phyloP scores from a whole-genome alignment of 106 monocot genomes.

The Xerophyta viscosa region DNA sequence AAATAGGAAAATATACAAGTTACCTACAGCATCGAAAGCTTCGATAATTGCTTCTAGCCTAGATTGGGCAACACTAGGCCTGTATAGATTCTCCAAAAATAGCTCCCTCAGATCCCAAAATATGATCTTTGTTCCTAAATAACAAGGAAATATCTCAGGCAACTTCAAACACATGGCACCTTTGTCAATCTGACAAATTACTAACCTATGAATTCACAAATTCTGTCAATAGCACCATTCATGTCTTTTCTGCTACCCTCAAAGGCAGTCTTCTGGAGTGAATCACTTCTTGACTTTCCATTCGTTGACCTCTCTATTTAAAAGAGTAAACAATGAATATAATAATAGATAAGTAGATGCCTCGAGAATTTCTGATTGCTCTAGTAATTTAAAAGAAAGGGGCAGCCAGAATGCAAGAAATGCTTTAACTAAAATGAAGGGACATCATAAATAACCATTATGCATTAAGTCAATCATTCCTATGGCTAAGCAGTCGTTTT shows the following conservation, averaged over 20 bases:
- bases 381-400: too few species aligned
- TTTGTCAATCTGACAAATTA: too few species aligned
- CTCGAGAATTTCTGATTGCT: too few species aligned
- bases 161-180: too few species aligned
- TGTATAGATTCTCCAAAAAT: slow-evolving; percentile 86
- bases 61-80: slow-evolving; percentile 58
- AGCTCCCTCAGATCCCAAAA: slow-evolving; percentile 90
- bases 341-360: too few species aligned
- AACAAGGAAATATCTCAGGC: slow-evolving; percentile 3
- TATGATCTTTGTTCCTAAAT: slow-evolving; percentile 72
- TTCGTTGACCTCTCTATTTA: slow-evolving; percentile 47
- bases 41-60: slow-evolving; percentile 70
- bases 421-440: too few species aligned
- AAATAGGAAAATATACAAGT: not conserved
- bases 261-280: slow-evolving; percentile 57
- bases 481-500: too few species aligned
- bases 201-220: slow-evolving; percentile 88
- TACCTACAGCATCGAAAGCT: slow-evolving; percentile 73
- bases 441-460: too few species aligned
- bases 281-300: slow-evolving; percentile 45
- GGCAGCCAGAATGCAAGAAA: too few species aligned
- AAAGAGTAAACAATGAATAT: slow-evolving; percentile 1
- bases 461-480: too few species aligned
- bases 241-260: slow-evolving; percentile 93
- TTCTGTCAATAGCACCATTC: slow-evolving; percentile 70